Evolutionary conservation across 768 basidiomycete genomes (phyloP).

Genomic region (Lyophyllum atratum): DNA sequence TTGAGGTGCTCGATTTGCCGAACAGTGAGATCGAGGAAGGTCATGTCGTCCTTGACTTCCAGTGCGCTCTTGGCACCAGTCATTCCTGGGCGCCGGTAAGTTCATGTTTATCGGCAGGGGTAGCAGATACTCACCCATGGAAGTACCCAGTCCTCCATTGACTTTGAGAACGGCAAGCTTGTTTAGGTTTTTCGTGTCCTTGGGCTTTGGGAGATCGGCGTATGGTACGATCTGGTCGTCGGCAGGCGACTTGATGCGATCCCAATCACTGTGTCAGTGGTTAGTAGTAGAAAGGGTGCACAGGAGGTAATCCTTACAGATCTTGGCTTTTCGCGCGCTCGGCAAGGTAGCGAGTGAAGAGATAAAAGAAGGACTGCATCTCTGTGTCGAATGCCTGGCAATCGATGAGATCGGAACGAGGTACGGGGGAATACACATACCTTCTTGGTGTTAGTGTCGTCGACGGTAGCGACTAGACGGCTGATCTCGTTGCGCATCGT

Average conservation of each 20-base stretch:
- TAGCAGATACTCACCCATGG: constrained; percentile 61
- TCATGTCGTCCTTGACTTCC: constrained; percentile 97
- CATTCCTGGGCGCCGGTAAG: constrained; percentile 52
- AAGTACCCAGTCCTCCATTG: constrained; percentile 91
- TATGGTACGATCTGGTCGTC: constrained; percentile 87
- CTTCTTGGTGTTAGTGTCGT: constrained; percentile 80
- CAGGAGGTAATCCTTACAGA: constrained; percentile 57
- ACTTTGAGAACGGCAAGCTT: constrained; percentile 96
- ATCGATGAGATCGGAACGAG: constrained; percentile 18
- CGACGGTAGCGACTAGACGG: constrained; percentile 85
- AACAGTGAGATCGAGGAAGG: constrained; percentile 92
- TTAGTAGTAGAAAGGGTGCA: constrained; percentile 6
- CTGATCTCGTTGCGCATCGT: constrained; percentile 98
- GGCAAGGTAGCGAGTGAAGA: constrained; percentile 92
- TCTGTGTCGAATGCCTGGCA: constrained; percentile 86
- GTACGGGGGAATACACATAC: constrained; percentile 35
- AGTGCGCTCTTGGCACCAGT: constrained; percentile 90
- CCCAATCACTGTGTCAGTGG: constrained; percentile 67
- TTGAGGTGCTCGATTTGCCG: constrained; percentile 97
- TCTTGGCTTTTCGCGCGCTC: constrained; percentile 86
- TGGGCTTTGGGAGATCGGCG: constrained; percentile 60
- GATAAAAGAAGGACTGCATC: constrained; percentile 95
- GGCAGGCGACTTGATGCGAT: constrained; percentile 85
- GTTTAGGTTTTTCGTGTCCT: constrained; percentile 70
- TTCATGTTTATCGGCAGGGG: background rate